Evolutionary conservation across 768 basidiomycete genomes (phyloP).

Genomic region (Suillus americanus): DNA sequence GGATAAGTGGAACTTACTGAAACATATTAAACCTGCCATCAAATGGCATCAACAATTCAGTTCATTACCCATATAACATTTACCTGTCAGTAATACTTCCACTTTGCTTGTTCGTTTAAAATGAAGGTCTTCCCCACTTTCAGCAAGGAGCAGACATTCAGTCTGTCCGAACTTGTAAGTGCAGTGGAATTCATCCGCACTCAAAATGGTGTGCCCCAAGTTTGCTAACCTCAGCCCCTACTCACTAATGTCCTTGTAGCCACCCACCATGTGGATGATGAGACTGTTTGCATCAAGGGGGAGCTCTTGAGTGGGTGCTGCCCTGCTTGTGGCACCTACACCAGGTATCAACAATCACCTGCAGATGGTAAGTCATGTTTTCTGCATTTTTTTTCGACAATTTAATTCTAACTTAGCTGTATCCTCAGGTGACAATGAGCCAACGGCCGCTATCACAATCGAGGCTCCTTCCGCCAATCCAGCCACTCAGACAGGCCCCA

Average conservation of each 20-base stretch:
- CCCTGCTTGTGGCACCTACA: neutral
- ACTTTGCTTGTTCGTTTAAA: neutral
- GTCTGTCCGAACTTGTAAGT: neutral
- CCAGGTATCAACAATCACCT: no score
- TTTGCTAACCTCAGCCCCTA: neutral
- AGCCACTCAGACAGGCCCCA: no score
- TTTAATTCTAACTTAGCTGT: no score
- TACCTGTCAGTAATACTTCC: neutral
- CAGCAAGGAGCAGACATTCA: neutral
- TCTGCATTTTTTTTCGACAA: no score
- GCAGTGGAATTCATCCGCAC: neutral
- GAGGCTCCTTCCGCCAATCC: no score
- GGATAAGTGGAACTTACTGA: neutral
- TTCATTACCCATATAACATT: neutral
- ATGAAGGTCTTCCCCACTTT: neutral
- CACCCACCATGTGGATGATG: neutral
- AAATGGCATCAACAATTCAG: neutral
- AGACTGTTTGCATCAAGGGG: neutral
- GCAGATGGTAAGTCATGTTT: no score
- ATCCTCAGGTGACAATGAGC: no score
- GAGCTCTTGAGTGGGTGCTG: neutral
- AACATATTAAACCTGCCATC: neutral
- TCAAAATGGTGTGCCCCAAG: neutral
- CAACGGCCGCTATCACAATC: no score
- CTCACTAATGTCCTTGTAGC: neutral